Conservation (phyloP, 2,329 filamentous ascomycete species). For the Penicillium nordicum region DNA sequence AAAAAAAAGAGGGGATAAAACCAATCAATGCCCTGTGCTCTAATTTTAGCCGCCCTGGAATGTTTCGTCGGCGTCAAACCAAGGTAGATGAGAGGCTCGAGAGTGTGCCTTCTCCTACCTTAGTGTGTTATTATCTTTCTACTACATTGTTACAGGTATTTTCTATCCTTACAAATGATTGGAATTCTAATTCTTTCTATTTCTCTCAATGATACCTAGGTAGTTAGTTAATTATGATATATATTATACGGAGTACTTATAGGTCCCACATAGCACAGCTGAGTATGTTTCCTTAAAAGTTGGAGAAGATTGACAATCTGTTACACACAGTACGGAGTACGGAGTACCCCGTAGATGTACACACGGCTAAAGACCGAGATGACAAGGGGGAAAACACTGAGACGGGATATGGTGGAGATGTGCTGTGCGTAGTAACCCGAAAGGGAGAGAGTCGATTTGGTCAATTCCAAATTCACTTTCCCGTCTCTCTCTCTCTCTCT, state of each 20-base stretch:
- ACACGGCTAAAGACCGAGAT: constrained; percentile 1
- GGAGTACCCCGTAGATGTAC: neutral
- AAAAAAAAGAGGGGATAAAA: neutral
- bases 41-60: constrained; percentile 40
- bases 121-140: constrained; percentile 4
- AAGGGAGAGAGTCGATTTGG: neutral
- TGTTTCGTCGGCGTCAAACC: constrained; percentile 35
- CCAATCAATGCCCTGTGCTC: constrained; percentile 31
- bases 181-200: neutral
- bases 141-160: neutral
- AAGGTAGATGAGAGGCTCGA: constrained; percentile 29
- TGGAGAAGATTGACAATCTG: neutral
- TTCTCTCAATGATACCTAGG: neutral
- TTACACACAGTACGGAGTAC: neutral
- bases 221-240: too few relatives aligned
- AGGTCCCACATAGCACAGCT: neutral
- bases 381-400: constrained; percentile 5
- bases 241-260: too few relatives aligned
- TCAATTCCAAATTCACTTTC: neutral
- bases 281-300: neutral
- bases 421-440: constrained; percentile 6
- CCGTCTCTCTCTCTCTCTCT: neutral
- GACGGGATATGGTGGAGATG: constrained; percentile 10
- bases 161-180: neutral
- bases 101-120: constrained; percentile 7